Conservation (phyloP, 306 rosid genomes). For the Begonia peltatifolia region DNA sequence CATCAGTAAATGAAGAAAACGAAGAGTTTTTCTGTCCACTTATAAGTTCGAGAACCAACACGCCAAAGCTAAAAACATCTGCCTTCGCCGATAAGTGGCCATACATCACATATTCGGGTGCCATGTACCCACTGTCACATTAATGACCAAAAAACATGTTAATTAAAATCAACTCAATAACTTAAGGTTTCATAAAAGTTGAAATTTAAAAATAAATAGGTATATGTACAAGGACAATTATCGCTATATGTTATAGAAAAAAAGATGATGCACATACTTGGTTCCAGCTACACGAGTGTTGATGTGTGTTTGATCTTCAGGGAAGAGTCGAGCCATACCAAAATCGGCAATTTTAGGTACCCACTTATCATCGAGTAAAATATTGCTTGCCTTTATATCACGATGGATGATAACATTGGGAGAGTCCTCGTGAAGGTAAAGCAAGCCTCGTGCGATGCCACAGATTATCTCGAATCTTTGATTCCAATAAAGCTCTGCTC, state of each 20-base stretch:
- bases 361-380: conserved; percentile 88
- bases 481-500: conserved; percentile 75
- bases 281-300: conserved; percentile 96
- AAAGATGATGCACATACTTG: conserved; percentile 29
- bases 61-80: conserved; percentile 88
- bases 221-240: conserved; percentile 1
- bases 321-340: conserved; percentile 99
- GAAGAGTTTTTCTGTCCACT: conserved; percentile 53
- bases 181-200: no score
- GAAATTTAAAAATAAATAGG: no score
- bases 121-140: conserved; percentile 76
- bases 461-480: conserved; percentile 52
- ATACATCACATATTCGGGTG: conserved; percentile 86
- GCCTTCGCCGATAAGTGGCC: conserved; percentile 70
- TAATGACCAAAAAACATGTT: conserved; percentile 2
- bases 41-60: conserved; percentile 68
- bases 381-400: conserved; percentile 84
- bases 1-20: conserved; percentile 11
- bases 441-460: conserved; percentile 76
- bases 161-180: no score
- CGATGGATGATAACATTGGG: conserved; percentile 80
- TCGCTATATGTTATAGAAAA: no score
- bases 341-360: conserved; percentile 90
- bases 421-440: conserved; percentile 89
- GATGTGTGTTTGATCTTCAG: conserved; percentile 82